Conservation (phyloP, 2,329 filamentous ascomycete species). For the Fusarium sp. region DNA sequence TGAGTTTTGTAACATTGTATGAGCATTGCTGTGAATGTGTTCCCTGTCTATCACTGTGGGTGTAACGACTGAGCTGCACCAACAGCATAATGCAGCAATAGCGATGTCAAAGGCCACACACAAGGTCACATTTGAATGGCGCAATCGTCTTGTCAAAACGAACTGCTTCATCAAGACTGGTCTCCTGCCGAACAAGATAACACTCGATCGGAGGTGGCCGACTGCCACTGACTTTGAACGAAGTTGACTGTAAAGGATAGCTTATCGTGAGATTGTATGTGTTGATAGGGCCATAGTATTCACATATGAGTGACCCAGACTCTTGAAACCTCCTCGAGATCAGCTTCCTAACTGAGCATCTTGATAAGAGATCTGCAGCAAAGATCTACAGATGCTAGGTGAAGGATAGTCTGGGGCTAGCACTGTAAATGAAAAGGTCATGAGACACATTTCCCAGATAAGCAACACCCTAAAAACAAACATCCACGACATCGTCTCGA, state of each 20-base stretch:
- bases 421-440: constrained; percentile 10
- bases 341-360: constrained; percentile 21
- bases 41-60: not conserved
- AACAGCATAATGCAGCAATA: too few species aligned
- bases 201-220: too few species aligned
- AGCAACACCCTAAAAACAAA: not conserved
- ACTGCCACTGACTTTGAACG: too few species aligned
- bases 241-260: not conserved
- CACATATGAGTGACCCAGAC: not conserved
- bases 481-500: not conserved
- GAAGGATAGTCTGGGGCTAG: constrained; percentile 3
- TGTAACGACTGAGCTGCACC: too few species aligned
- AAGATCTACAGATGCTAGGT: not conserved
- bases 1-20: constrained; percentile 7
- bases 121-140: too few species aligned
- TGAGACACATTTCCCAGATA: constrained; percentile 28
- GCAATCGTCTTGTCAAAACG: too few species aligned
- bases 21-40: not conserved
- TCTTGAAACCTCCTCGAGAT: not conserved
- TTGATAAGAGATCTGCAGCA: constrained; percentile 9
- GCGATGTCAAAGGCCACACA: too few species aligned
- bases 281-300: not conserved
- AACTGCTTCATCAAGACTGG: too few species aligned
- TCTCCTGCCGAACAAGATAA: too few species aligned
- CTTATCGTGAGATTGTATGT: not conserved